phyloP scores from a whole-genome alignment of 1,284 basidiomycete species.

The Hypsizygus ulmarius region DNA sequence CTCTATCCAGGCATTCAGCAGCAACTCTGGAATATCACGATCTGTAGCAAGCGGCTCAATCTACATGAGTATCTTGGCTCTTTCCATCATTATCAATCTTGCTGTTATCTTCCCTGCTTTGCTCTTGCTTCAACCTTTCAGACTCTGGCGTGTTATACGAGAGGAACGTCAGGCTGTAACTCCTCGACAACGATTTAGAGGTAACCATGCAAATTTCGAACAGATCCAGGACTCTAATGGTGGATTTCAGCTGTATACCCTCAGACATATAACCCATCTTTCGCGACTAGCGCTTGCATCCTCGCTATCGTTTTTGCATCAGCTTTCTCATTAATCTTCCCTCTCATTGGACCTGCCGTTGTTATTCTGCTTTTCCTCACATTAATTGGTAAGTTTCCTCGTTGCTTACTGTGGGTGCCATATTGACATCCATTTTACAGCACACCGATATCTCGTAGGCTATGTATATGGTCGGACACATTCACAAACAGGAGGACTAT shows the following conservation, averaged over 20 bases:
- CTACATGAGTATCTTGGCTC: slow-evolving; percentile 63
- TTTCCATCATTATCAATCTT: slow-evolving; percentile 64
- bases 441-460: slow-evolving; percentile 71
- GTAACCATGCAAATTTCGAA: slow-evolving; percentile 37
- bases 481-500: slow-evolving; percentile 67
- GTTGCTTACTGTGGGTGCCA: background rate
- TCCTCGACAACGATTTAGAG: slow-evolving; percentile 75
- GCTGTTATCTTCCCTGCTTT: slow-evolving; percentile 71
- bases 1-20: slow-evolving; percentile 55
- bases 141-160: slow-evolving; percentile 54
- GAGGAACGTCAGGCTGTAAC: slow-evolving; percentile 61
- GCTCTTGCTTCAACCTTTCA: slow-evolving; percentile 65
- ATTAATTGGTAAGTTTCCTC: slow-evolving; percentile 53
- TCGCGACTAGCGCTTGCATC: slow-evolving; percentile 62
- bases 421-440: slow-evolving; percentile 32
- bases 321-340: slow-evolving; percentile 71
- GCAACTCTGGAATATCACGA: slow-evolving; percentile 36
- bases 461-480: slow-evolving; percentile 71
- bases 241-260: slow-evolving; percentile 61
- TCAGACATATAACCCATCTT: slow-evolving; percentile 65
- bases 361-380: slow-evolving; percentile 65
- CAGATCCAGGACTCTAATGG: too few relatives aligned
- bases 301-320: slow-evolving; percentile 71
- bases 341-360: slow-evolving; percentile 71
- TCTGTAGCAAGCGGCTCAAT: slow-evolving; percentile 68